phyloP scores from a whole-genome alignment of 495 filamentous ascomycete genomes.

The Tuber brumale region DNA sequence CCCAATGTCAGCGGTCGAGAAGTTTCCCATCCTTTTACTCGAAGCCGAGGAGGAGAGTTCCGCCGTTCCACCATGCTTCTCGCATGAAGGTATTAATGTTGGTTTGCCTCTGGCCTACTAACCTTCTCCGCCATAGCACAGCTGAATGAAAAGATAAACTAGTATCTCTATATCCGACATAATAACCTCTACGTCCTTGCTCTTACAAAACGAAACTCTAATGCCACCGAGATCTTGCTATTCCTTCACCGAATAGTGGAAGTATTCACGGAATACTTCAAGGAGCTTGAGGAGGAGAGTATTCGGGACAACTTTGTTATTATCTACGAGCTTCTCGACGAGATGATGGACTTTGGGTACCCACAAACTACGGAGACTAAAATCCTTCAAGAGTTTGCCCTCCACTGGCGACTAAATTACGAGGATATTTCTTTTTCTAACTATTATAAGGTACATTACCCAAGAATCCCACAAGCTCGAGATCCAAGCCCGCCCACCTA shows the following conservation, averaged over 20 bases:
- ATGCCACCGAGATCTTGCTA: conserved; percentile 95
- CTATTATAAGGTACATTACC: conserved; percentile 73
- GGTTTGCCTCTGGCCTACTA: conserved; percentile 38
- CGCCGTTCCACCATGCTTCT: conserved; percentile 96
- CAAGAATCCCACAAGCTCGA: conserved; percentile 99
- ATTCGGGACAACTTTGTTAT: conserved; percentile 99
- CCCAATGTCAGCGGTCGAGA: conserved; percentile 98
- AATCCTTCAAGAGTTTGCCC: conserved; percentile 79
- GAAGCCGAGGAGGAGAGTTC: conserved; percentile 99
- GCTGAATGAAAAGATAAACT: conserved; percentile 1
- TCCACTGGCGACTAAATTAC: neutral
- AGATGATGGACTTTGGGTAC: conserved; percentile 99
- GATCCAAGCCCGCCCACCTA: conserved; percentile 96
- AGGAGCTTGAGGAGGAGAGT: conserved; percentile 96
- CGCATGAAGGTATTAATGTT: conserved; percentile 97
- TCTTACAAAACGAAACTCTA: conserved; percentile 96
- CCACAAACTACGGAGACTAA: conserved; percentile 98
- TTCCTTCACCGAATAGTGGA: conserved; percentile 98
- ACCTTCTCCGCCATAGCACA: conserved; percentile 5
- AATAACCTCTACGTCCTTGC: conserved; percentile 99
- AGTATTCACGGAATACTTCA: conserved; percentile 99
- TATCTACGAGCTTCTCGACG: conserved; percentile 97
- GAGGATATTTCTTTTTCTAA: neutral
- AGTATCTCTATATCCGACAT: conserved; percentile 99
- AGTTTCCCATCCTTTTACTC: conserved; percentile 91